Percentiles rank a stretch among this genome's conserved stretches.
Conservation (phyloP, 2,329 filamentous ascomycete genomes). For the Ophiostoma himal-ulmi region DNA sequence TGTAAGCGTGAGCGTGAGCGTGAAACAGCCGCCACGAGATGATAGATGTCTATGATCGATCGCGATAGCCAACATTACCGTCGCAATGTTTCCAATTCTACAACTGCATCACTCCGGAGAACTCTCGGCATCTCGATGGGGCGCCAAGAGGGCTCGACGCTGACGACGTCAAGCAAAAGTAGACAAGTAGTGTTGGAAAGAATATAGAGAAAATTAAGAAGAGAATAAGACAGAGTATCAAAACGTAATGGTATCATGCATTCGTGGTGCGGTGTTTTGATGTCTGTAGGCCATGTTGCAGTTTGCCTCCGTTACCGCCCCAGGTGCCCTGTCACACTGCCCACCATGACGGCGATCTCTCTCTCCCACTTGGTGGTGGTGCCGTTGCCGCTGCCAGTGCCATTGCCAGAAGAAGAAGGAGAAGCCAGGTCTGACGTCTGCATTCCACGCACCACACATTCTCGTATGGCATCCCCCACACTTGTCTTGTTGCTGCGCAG, state of each 20-base stretch:
- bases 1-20: not conserved
- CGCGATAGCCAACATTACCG: too few relatives aligned
- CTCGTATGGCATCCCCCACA: constrained; percentile 70
- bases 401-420: not conserved
- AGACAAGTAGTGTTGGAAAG: not conserved
- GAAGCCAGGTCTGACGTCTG: constrained; percentile 47
- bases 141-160: constrained; percentile 7
- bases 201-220: not conserved
- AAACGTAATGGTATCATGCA: constrained; percentile 13
- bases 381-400: constrained; percentile 33
- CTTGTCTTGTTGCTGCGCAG: constrained; percentile 67
- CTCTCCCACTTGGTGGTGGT: constrained; percentile 57
- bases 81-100: not conserved
- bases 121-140: constrained; percentile 3
- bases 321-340: constrained; percentile 62
- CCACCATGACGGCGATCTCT: constrained; percentile 91
- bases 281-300: not conserved
- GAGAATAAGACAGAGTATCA: not conserved
- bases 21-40: not conserved
- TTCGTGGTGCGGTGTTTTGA: not conserved
- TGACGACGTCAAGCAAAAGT: not conserved
- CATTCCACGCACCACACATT: constrained; percentile 73
- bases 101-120: not conserved
- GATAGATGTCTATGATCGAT: not conserved
- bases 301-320: constrained; percentile 34